Evolutionary conservation across 805 yeast species (phyloP).

Genomic region (Cyberlindnera mycetangii): DNA sequence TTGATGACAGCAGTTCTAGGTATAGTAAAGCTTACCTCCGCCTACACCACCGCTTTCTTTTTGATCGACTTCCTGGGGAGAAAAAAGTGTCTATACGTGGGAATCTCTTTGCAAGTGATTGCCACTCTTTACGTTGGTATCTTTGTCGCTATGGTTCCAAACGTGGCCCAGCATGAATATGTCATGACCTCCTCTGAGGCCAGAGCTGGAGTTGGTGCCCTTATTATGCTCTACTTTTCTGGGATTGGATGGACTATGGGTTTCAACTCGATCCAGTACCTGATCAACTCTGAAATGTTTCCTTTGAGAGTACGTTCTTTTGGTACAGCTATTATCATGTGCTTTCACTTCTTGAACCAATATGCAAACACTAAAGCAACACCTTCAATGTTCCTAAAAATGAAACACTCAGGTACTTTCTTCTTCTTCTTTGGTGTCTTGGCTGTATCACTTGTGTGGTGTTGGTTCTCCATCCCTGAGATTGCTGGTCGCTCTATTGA

Average conservation of each 20-base stretch:
- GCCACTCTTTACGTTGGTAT: constrained; percentile 44
- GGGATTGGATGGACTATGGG: constrained; percentile 62
- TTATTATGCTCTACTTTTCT: constrained; percentile 46
- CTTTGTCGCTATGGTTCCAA: constrained; percentile 43
- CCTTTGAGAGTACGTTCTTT: constrained; percentile 47
- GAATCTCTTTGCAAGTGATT: constrained; percentile 42
- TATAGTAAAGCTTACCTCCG: constrained; percentile 47
- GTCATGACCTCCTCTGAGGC: constrained; percentile 31
- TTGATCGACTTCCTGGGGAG: constrained; percentile 53
- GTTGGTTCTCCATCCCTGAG: constrained; percentile 36
- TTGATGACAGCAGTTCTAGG: constrained; percentile 53
- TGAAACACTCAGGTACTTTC: constrained; percentile 48
- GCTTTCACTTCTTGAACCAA: constrained; percentile 52
- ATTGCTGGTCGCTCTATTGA: constrained; percentile 37
- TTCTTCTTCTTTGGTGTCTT: constrained; percentile 45
- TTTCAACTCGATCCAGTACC: constrained; percentile 53
- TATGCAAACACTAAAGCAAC: constrained; percentile 54
- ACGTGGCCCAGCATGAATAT: constrained; percentile 34
- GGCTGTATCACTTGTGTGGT: constrained; percentile 35
- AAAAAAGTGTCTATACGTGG: constrained; percentile 45
- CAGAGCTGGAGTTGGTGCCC: constrained; percentile 44
- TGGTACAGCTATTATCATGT: constrained; percentile 50
- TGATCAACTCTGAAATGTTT: constrained; percentile 52
- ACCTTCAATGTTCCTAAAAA: constrained; percentile 46
- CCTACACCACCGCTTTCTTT: constrained; percentile 49